Base-by-base conservation (phyloP, 2,329 filamentous ascomycete genomes). In the Hypomyces rosellus region DNA sequence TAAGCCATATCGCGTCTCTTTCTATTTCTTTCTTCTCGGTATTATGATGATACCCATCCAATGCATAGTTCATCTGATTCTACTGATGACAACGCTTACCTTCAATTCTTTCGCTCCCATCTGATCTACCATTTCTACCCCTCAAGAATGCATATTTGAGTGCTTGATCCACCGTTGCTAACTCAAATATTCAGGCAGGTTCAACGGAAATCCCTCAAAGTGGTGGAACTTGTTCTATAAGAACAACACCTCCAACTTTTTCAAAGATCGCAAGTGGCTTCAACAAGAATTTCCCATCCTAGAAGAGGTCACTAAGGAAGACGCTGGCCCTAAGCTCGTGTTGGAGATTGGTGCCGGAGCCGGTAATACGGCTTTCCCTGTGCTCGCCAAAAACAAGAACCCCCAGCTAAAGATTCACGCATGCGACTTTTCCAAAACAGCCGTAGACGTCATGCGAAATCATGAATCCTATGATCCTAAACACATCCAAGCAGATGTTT, bases 151-250 rank as follows among this genome's bases (percentile, higher is more conserved):
- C 36, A 41, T 20, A n/a, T 14, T 7, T 46, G 12, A 30, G 14
- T 14, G 14, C 16, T 45, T 4, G n/a, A 15, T 20, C 18, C 2
- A 25, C 11, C 36, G 41, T 52, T 54, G 65, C 75, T 78, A 68
- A 80, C 69, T 51, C 49, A 53, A 48, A 40, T 56, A 47, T 53
- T 61, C 62, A 87, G 83, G 74, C 61, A 87, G 89, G 58, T 96
- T 96, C 75, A 97, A 96, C 66, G 75, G 78, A 42, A 82, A 95
- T 57, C 93, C 93, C 1, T 91, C 89, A 55, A 95, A 90, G 69
- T 97, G 90, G 89, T 99, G 93, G 93, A 93, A 99, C 63, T 74
- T 87, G 49, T 99, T 99, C 72, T 99, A 99, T 76, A 91, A 93
- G 71, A 96, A 97, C 73, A 97, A 99, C 70, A 88, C 88, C 16